These are phyloP conservation scores for Lachancea quebecensis DNA, from an alignment of 805 yeast species.

Conservation along the genomic window DNA sequence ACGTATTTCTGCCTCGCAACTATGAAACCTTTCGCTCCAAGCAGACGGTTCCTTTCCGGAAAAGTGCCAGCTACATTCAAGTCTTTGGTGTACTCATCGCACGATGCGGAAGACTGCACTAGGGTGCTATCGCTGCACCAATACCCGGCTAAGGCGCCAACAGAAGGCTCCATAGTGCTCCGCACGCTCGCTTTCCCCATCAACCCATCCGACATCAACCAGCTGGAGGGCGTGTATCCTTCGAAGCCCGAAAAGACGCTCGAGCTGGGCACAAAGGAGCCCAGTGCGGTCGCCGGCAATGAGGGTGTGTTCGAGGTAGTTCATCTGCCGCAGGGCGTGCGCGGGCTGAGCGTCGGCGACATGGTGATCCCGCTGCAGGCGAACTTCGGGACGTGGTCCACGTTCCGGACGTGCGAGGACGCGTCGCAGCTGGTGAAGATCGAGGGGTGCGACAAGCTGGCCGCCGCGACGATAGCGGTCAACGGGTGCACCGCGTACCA, in stretches of 20 bases:
- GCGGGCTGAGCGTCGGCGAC: conserved; percentile 56
- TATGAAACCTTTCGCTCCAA: not conserved
- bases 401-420: conserved; percentile 59
- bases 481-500: conserved; percentile 91
- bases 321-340: conserved; percentile 54
- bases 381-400: conserved; percentile 86
- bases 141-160: conserved; percentile 24
- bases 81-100: conserved; percentile 27
- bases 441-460: conserved; percentile 41
- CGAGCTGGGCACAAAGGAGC: conserved; percentile 51
- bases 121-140: conserved; percentile 23
- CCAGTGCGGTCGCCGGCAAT: conserved; percentile 84
- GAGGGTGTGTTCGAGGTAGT: conserved; percentile 88
- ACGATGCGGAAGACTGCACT: conserved; percentile 25
- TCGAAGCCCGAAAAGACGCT: conserved; percentile 53
- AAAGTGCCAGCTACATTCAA: conserved; percentile 22
- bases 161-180: conserved; percentile 39
- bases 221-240: conserved; percentile 80
- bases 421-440: conserved; percentile 51
- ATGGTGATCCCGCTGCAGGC: conserved; percentile 78
- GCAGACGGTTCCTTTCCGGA: conserved; percentile 18
- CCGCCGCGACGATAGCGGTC: conserved; percentile 86
- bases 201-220: conserved; percentile 87
- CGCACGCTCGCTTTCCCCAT: conserved; percentile 74
- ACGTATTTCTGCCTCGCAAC: too few species aligned